Evolutionary conservation across 768 basidiomycete genomes (phyloP).

Genomic region (Pholiota microspora): DNA sequence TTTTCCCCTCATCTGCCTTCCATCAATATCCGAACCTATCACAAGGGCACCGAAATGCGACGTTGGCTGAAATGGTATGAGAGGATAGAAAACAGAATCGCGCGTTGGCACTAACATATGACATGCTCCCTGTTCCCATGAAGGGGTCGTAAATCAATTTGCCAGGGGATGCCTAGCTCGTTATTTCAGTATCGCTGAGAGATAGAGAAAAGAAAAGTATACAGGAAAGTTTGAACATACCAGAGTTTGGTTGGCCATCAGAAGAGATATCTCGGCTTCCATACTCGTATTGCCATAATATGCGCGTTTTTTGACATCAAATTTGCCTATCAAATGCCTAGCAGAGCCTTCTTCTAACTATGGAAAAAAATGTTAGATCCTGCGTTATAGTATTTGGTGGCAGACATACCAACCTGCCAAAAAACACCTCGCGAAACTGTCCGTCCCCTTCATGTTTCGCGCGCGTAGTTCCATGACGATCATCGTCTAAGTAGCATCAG

Average conservation of each 20-base stretch:
- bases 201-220: not conserved
- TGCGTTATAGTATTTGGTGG: not conserved
- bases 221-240: slow-evolving; percentile 48
- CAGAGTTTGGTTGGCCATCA: slow-evolving; percentile 96
- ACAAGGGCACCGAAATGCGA: slow-evolving; percentile 87
- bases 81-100: not conserved
- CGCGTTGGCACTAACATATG: slow-evolving; percentile 53
- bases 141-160: slow-evolving; percentile 96
- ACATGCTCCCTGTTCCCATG: slow-evolving; percentile 90
- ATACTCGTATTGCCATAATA: slow-evolving; percentile 98
- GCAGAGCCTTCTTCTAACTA: slow-evolving; percentile 65
- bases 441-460: slow-evolving; percentile 59
- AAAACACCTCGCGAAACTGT: slow-evolving; percentile 69
- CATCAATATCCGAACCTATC: slow-evolving; percentile 95
- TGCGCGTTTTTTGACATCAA: slow-evolving; percentile 84
- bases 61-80: slow-evolving; percentile 50
- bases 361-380: not conserved
- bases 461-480: slow-evolving; percentile 43
- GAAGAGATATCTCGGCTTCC: slow-evolving; percentile 92
- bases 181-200: not conserved
- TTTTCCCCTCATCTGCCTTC: slow-evolving; percentile 95
- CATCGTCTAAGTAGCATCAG: slow-evolving; percentile 35
- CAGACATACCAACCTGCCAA: slow-evolving; percentile 80
- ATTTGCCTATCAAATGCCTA: slow-evolving; percentile 62
- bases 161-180: slow-evolving; percentile 72